Evolutionary conservation across 805 yeast species (phyloP), one percentile per base, ranked within the genome.

Genomic region (Candida stauntonica): DNA sequence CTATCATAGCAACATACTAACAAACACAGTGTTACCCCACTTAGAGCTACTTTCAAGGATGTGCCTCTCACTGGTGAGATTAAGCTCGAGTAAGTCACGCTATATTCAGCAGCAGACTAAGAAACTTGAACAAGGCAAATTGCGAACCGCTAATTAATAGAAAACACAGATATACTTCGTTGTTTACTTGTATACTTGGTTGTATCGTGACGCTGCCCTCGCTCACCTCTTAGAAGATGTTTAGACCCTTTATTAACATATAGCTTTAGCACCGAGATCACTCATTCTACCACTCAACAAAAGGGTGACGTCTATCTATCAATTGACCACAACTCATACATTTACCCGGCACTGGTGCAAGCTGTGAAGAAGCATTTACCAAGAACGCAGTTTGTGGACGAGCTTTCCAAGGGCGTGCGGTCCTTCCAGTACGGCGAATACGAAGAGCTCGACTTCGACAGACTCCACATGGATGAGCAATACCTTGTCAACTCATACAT

Each of bases 401-500:
- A 26, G 2, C 19, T 29, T 5, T 23, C 40, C 7, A 44, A n/a
- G n/a, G n/a, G 45, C 2, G 44, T 43, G 0, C 74, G 68, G 44
- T 60, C 77, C 0, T 79, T 86, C 51, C 96, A 87, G 43, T 88
- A 78, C 58, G 89, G 87, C 15, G 98, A 91, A 38, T 91, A 91
- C 58, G 99, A 91, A 57, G 87, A 84, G 33, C 62, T 88, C 17
- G 85, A 89, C 53, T 74, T 88, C 54, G 97, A 89, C 50, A 59
- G 72, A 42, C 51, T 81, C 24, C 64, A 67, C 51, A 39, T 60
- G 15, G 58, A 66, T 17, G 66, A 72, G 0, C 38, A 48, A 11
- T 89, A 88, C 58, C 64, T 77, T 38, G 68, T 84, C 2, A 86
- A 89, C 45, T 79, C 95, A 2, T 91, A 86, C 58, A 77, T 88